These are phyloP conservation scores for Ophioceras dolichostomum DNA, from an alignment of 2,329 filamentous ascomycete species.

Conservation along the genomic window DNA sequence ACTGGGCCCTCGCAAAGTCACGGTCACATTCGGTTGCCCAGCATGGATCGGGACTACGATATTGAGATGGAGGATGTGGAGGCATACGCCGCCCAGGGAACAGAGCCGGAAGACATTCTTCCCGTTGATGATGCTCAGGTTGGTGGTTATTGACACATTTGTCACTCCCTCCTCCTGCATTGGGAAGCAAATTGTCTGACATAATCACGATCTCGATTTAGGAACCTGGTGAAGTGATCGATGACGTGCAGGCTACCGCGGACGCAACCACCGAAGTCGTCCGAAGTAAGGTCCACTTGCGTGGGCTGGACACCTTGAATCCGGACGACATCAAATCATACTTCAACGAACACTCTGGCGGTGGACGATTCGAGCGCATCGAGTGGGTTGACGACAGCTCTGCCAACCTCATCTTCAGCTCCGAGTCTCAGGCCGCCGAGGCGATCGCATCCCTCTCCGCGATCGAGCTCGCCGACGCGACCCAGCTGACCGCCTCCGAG, in stretches of 20 bases:
- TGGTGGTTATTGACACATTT: conserved; percentile 5
- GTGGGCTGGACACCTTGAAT: conserved; percentile 70
- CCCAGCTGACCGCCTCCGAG: conserved; percentile 47
- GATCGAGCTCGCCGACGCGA: conserved; percentile 37
- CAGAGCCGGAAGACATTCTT: conserved; percentile 17
- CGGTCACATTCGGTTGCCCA: conserved; percentile 7
- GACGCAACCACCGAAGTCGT: conserved; percentile 16
- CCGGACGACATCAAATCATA: conserved; percentile 71
- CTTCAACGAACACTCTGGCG: conserved; percentile 52
- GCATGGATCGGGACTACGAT: conserved; percentile 46
- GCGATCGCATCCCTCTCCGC: conserved; percentile 41
- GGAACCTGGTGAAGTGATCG: conserved; percentile 29
- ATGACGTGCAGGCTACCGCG: too few species aligned
- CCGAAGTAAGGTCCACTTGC: conserved; percentile 65
- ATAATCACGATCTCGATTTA: conserved; percentile 10
- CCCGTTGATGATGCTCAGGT: conserved; percentile 14
- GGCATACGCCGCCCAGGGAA: background rate
- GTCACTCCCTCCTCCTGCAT: background rate
- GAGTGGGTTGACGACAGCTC: conserved; percentile 96
- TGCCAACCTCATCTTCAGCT: conserved; percentile 70
- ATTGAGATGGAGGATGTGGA: conserved; percentile 56
- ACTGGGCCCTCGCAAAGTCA: too few species aligned
- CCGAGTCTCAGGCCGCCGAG: conserved; percentile 36
- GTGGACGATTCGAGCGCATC: conserved; percentile 44
- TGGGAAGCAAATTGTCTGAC: too few species aligned